These are phyloP conservation scores for Paraconiothyrium brasiliense DNA, from an alignment of 2,329 filamentous ascomycete genomes.

Conservation along the genomic window DNA sequence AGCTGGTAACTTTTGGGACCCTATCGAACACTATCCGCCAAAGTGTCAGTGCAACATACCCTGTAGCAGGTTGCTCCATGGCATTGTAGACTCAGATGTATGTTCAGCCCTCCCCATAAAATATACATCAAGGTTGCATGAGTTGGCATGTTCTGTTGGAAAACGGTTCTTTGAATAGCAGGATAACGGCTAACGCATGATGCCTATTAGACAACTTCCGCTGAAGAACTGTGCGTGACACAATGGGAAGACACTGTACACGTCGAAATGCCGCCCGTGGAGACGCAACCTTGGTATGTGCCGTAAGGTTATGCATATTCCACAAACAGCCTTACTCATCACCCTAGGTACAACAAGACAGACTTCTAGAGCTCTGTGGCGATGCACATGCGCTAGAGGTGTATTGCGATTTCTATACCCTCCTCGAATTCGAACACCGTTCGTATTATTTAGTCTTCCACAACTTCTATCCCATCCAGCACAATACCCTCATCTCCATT, in stretches of 20 bases:
- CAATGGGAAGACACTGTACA: not conserved
- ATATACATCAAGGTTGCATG: not conserved
- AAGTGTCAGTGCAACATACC: conserved; percentile 11
- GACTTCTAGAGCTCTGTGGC: not conserved
- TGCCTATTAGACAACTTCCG: not conserved
- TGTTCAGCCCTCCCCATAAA: not conserved
- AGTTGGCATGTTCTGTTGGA: not conserved
- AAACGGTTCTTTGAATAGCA: not conserved
- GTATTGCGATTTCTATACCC: not conserved
- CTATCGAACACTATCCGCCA: conserved; percentile 18
- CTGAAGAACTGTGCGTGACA: not conserved
- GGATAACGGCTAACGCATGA: not conserved
- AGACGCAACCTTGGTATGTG: not conserved
- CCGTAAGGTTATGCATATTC: not conserved
- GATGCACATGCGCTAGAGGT: not conserved
- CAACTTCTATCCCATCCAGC: conserved; percentile 29
- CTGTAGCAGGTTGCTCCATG: not conserved
- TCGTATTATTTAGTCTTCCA: conserved; percentile 22
- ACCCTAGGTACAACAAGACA: not conserved
- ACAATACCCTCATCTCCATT: conserved; percentile 29
- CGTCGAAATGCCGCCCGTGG: not conserved
- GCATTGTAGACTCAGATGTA: conserved; percentile 4
- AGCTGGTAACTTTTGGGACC: conserved; percentile 9
- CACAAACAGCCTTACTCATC: not conserved
- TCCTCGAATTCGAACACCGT: not conserved